These are phyloP conservation scores for Phaeoacremonium minimum DNA, from an alignment of 2,329 filamentous ascomycete genomes.

Conservation along the genomic window DNA sequence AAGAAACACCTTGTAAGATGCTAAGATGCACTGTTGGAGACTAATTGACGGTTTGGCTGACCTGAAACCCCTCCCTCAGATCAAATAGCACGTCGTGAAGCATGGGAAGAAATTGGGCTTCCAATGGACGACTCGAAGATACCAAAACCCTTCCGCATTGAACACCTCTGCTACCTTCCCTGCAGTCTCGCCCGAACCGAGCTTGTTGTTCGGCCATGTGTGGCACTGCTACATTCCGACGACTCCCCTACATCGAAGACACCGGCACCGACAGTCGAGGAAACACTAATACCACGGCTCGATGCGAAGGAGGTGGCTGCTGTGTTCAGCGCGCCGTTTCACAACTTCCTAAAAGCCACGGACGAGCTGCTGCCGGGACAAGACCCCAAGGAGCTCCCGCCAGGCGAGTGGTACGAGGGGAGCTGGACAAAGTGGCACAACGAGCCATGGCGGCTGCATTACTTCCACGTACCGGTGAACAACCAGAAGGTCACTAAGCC, in stretches of 20 bases:
- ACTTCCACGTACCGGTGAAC: constrained; percentile 82
- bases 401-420: constrained; percentile 78
- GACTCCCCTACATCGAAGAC: constrained; percentile 24
- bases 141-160: constrained; percentile 74
- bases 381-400: constrained; percentile 29
- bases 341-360: constrained; percentile 66
- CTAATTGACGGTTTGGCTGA: no score
- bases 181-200: constrained; percentile 70
- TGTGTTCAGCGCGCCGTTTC: constrained; percentile 86
- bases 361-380: constrained; percentile 46
- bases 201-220: constrained; percentile 69
- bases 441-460: constrained; percentile 78
- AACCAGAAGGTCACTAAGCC: constrained; percentile 66
- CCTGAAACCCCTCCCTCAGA: constrained; percentile 40
- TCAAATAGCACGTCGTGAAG: constrained; percentile 83
- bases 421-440: constrained; percentile 77
- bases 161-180: constrained; percentile 83
- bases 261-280: constrained; percentile 50
- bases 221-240: constrained; percentile 70
- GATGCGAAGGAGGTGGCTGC: constrained; percentile 90
- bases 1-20: constrained; percentile 56
- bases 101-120: constrained; percentile 89
- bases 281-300: constrained; percentile 71
- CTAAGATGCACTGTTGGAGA: no score
- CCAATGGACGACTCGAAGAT: constrained; percentile 66